Evolutionary conservation across 2,329 filamentous ascomycete species (phyloP).

Genomic region (Immersiporthe knoxdaviesiana): DNA sequence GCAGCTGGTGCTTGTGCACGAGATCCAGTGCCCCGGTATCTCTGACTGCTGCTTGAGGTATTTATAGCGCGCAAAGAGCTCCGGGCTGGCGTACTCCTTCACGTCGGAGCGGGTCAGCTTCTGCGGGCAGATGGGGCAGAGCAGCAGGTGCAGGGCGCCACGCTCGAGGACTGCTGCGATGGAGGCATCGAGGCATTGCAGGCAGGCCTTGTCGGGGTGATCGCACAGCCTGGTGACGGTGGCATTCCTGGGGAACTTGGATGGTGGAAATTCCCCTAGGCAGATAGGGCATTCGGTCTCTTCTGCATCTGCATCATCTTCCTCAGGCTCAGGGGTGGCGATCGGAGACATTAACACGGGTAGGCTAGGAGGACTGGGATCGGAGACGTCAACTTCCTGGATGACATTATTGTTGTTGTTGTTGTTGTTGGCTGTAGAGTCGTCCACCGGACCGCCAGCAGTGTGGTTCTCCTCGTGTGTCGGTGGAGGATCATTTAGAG

Average conservation of each 20-base stretch:
- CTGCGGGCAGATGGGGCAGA: slow-evolving; percentile 27
- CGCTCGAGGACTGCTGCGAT: slow-evolving; percentile 22
- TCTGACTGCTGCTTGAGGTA: slow-evolving; percentile 26
- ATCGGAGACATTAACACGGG: not conserved
- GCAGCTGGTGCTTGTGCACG: slow-evolving; percentile 25
- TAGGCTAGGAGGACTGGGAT: not conserved
- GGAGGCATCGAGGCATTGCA: slow-evolving; percentile 26
- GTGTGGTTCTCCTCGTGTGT: not conserved
- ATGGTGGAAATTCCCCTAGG: slow-evolving; percentile 21
- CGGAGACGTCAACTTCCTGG: not conserved
- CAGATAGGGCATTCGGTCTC: slow-evolving; percentile 28
- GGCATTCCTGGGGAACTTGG: slow-evolving; percentile 14
- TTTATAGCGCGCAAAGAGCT: slow-evolving; percentile 21
- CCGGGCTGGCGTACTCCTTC: slow-evolving; percentile 15
- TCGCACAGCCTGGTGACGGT: slow-evolving; percentile 23
- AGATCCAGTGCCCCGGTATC: slow-evolving; percentile 28
- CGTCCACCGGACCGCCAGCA: not conserved
- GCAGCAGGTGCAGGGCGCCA: slow-evolving; percentile 23
- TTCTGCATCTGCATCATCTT: not conserved
- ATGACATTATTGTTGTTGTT: not conserved
- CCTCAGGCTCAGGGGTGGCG: not conserved
- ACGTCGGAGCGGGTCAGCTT: slow-evolving; percentile 17
- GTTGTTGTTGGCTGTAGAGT: not conserved
- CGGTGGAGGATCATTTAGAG: slow-evolving; percentile 7
- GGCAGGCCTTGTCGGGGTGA: slow-evolving; percentile 27